Percentiles rank a stretch among this genome's conserved stretches.
These are phyloP conservation scores for Globisporangium solare DNA, from an alignment of 352 stramenopile genomes.

Conservation along the genomic window DNA sequence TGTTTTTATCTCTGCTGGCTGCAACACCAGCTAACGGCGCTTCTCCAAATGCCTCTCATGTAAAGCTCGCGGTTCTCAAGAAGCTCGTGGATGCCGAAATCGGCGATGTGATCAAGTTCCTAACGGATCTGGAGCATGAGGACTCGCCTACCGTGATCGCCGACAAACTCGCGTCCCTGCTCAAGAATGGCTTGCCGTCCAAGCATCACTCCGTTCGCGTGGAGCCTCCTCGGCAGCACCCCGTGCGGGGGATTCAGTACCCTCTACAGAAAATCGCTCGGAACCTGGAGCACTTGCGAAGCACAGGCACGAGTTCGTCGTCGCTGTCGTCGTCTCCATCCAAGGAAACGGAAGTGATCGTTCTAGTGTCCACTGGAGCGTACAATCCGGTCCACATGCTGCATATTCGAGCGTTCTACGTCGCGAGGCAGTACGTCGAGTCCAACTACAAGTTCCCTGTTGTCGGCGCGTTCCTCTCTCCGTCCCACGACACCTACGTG, in stretches of 20 bases:
- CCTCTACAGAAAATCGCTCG: conserved; percentile 65
- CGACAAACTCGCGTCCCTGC: conserved; percentile 29
- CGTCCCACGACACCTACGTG: conserved; percentile 72
- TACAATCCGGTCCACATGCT: conserved; percentile 83
- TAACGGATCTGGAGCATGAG: conserved; percentile 45
- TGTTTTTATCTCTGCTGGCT: no score
- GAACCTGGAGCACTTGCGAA: conserved; percentile 46
- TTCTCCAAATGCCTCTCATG: no score
- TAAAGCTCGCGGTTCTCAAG: conserved; percentile 56
- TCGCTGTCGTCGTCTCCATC: conserved; percentile 20
- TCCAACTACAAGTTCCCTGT: conserved; percentile 77
- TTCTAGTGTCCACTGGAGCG: conserved; percentile 65
- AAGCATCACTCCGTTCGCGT: conserved; percentile 34
- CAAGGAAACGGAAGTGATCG: conserved; percentile 51
- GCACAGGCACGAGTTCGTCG: neutral
- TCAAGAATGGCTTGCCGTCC: conserved; percentile 50
- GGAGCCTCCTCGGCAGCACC: conserved; percentile 30
- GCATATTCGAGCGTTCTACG: conserved; percentile 72
- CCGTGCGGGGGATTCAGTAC: conserved; percentile 63
- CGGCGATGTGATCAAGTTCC: conserved; percentile 61
- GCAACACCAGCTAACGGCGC: no score
- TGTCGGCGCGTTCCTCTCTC: conserved; percentile 73
- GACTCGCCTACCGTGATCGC: conserved; percentile 21
- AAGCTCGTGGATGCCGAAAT: conserved; percentile 70
- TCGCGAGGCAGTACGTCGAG: conserved; percentile 70